Conservation (phyloP, 805 yeast species). For the Candida patagonica region DNA sequence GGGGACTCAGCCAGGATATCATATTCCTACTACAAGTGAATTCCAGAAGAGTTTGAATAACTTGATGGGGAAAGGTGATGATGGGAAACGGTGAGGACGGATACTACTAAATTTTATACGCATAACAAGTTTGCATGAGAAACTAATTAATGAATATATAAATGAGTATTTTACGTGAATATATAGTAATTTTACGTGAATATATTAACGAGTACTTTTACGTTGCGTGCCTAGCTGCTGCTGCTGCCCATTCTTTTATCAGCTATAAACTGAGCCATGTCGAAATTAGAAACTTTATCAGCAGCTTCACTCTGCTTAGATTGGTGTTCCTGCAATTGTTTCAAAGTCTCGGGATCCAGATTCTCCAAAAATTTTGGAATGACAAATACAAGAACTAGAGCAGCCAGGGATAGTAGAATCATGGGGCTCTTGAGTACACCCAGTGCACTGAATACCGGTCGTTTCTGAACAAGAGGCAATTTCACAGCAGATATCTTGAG, state of each 20-base stretch:
- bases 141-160: background rate
- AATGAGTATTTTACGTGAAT: background rate
- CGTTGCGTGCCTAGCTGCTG: too few species aligned
- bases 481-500: constrained; percentile 22
- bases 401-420: constrained; percentile 26
- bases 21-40: constrained; percentile 14
- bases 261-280: constrained; percentile 26
- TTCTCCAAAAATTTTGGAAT: constrained; percentile 25
- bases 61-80: constrained; percentile 8
- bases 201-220: too few species aligned
- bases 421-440: constrained; percentile 28
- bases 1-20: constrained; percentile 26
- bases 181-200: background rate
- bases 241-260: constrained; percentile 12
- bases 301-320: constrained; percentile 11
- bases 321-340: constrained; percentile 24
- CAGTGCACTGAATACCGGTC: constrained; percentile 24
- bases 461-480: constrained; percentile 19
- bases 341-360: constrained; percentile 29
- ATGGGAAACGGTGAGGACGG: constrained; percentile 4
- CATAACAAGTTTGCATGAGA: background rate
- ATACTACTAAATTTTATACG: background rate
- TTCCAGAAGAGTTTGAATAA: constrained; percentile 12
- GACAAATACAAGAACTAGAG: constrained; percentile 26
- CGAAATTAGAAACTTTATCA: constrained; percentile 20